Evolutionary conservation across 306 rosid species (phyloP).

Genomic region (Cajanus cajan): DNA sequence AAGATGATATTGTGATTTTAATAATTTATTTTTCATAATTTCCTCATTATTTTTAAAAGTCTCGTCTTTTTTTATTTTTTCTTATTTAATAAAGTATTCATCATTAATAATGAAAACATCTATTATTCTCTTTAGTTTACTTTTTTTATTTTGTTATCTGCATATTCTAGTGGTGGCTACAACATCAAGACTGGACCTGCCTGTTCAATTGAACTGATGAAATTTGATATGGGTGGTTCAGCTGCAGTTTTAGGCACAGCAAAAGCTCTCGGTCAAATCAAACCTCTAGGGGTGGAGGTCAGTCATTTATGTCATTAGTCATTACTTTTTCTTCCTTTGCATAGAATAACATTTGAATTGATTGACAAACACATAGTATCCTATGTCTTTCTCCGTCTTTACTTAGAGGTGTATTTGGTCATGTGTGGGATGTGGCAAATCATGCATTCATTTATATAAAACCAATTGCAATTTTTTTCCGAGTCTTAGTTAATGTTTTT

Average conservation of each 20-base stretch:
- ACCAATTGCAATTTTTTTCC: neutral
- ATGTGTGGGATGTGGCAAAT: neutral
- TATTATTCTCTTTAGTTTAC: neutral
- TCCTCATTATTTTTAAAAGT: neutral
- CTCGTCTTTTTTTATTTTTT: neutral
- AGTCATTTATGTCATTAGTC: slow-evolving; percentile 29
- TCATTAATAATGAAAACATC: neutral
- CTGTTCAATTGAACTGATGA: slow-evolving; percentile 86
- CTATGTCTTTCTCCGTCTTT: neutral
- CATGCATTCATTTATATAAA: neutral
- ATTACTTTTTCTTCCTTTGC: neutral
- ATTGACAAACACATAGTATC: neutral
- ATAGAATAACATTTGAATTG: neutral
- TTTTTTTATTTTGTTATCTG: slow-evolving; percentile 3
- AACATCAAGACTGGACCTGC: slow-evolving; percentile 99
- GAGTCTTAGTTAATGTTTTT: slow-evolving; percentile 1
- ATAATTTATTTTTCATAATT: neutral
- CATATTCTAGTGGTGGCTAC: slow-evolving; percentile 87
- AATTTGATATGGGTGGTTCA: slow-evolving; percentile 97
- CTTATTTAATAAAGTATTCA: neutral
- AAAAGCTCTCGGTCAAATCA: slow-evolving; percentile 93
- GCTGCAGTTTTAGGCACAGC: slow-evolving; percentile 99
- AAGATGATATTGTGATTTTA: neutral
- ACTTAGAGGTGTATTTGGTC: neutral
- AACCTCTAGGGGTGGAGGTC: slow-evolving; percentile 97